Evolutionary conservation across 2,329 filamentous ascomycete species (phyloP).

Genomic region (Diaporthe sp.): DNA sequence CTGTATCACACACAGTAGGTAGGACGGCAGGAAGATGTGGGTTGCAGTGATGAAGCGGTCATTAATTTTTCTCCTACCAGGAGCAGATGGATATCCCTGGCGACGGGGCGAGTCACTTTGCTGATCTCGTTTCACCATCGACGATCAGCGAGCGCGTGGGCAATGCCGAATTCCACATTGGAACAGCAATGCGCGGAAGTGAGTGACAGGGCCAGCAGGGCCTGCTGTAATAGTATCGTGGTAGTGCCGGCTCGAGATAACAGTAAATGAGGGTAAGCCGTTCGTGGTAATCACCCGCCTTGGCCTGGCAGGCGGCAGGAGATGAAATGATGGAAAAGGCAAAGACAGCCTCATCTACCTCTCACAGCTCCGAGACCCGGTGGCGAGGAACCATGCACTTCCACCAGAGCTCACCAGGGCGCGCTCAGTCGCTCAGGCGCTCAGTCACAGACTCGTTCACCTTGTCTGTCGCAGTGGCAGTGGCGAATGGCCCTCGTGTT

Average conservation of each 20-base stretch:
- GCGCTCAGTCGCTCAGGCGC: not conserved
- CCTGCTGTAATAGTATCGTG: conserved; percentile 10
- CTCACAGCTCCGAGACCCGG: conserved; percentile 21
- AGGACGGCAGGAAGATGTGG: conserved; percentile 3
- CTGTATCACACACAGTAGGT: conserved; percentile 13
- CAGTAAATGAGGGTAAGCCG: conserved; percentile 25
- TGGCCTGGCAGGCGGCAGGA: conserved; percentile 30
- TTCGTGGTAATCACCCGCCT: conserved; percentile 24
- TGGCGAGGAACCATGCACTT: conserved; percentile 8
- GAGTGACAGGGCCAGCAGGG: not conserved
- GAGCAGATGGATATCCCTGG: conserved; percentile 37
- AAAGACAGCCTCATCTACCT: conserved; percentile 30
- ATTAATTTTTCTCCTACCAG: conserved; percentile 27
- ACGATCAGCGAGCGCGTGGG: conserved; percentile 37
- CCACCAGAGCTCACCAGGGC: not conserved
- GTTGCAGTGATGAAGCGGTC: conserved; percentile 25
- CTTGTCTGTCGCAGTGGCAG: not conserved
- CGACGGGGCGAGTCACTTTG: conserved; percentile 32
- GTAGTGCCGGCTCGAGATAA: conserved; percentile 26
- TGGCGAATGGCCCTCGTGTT: conserved; percentile 5
- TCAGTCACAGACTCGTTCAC: not conserved
- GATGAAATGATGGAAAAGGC: conserved; percentile 28
- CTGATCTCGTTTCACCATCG: conserved; percentile 42
- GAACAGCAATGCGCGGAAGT: conserved; percentile 22
- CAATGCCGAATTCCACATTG: conserved; percentile 31